These are phyloP conservation scores for Lipomyces sp. DNA, from an alignment of 805 yeast species.

Conservation along the genomic window DNA sequence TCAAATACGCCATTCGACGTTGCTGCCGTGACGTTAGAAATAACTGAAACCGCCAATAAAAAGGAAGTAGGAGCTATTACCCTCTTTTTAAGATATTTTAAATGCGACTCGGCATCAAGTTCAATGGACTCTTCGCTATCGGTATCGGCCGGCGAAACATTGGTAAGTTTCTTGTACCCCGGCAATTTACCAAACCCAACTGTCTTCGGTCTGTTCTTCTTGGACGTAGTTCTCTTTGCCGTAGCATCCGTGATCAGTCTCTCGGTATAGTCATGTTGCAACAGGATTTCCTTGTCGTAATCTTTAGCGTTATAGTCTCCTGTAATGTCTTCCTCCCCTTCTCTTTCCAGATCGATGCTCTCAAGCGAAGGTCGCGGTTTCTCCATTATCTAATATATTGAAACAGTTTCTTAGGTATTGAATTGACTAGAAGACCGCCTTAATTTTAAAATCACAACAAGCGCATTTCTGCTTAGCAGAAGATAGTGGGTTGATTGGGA, in stretches of 20 bases:
- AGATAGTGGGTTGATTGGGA: too few species aligned
- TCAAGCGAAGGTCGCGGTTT: conserved; percentile 20
- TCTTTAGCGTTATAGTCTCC: conserved; percentile 29
- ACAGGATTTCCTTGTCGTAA: conserved; percentile 21
- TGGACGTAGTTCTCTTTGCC: conserved; percentile 20
- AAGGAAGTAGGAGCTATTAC: conserved; percentile 9
- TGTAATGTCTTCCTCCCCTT: conserved; percentile 36
- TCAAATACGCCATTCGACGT: conserved; percentile 24
- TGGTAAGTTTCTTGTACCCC: conserved; percentile 14
- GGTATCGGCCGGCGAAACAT: conserved; percentile 9
- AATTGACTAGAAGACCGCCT: neutral
- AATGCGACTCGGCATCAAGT: conserved; percentile 36
- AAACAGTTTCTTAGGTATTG: neutral
- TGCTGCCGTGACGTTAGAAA: conserved; percentile 16
- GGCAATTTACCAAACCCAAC: conserved; percentile 7
- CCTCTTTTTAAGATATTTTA: conserved; percentile 28
- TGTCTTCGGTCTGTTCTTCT: conserved; percentile 18
- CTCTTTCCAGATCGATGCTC: conserved; percentile 23
- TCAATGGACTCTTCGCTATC: conserved; percentile 30
- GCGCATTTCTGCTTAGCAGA: too few species aligned
- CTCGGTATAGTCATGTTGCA: conserved; percentile 27
- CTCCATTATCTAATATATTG: neutral
- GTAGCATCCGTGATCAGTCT: conserved; percentile 25
- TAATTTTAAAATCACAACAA: neutral
- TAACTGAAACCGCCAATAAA: neutral